Evolutionary conservation across 805 yeast genomes (phyloP).

Genomic region (Millerozyma miso): DNA sequence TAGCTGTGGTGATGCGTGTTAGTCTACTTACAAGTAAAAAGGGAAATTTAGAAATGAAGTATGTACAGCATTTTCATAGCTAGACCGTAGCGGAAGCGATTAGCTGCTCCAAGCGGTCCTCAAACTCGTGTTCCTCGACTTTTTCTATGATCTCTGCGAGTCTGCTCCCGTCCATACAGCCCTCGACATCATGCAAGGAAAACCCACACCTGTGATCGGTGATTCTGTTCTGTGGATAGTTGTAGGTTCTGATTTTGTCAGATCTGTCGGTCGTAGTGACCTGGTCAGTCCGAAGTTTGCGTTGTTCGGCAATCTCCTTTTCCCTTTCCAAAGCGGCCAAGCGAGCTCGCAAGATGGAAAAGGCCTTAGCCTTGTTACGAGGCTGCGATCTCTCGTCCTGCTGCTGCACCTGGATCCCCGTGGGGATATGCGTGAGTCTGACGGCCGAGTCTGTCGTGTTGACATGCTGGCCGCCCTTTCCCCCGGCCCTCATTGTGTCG

Average conservation of each 20-base stretch:
- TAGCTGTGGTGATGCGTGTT: too few species aligned
- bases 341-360: constrained; percentile 73
- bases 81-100: constrained; percentile 5
- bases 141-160: constrained; percentile 33
- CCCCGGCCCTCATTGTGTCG: constrained; percentile 96
- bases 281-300: constrained; percentile 69
- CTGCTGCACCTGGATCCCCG: constrained; percentile 83
- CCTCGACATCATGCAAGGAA: constrained; percentile 65
- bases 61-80: too few species aligned
- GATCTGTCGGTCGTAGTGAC: constrained; percentile 86
- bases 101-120: constrained; percentile 27
- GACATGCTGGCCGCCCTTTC: constrained; percentile 98
- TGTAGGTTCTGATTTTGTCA: constrained; percentile 91
- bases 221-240: constrained; percentile 85
- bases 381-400: constrained; percentile 97
- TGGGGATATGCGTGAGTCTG: constrained; percentile 83
- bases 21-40: too few species aligned
- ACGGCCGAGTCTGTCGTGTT: constrained; percentile 98
- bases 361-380: constrained; percentile 88
- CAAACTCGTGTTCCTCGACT: constrained; percentile 36
- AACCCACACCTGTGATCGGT: constrained; percentile 91
- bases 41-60: too few species aligned
- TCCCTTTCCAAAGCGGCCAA: constrained; percentile 76
- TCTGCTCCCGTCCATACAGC: constrained; percentile 35
- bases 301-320: constrained; percentile 60